These are phyloP conservation scores for Casaregolazyma lundiana DNA, from an alignment of 1,139 yeast species.

Conservation along the genomic window DNA sequence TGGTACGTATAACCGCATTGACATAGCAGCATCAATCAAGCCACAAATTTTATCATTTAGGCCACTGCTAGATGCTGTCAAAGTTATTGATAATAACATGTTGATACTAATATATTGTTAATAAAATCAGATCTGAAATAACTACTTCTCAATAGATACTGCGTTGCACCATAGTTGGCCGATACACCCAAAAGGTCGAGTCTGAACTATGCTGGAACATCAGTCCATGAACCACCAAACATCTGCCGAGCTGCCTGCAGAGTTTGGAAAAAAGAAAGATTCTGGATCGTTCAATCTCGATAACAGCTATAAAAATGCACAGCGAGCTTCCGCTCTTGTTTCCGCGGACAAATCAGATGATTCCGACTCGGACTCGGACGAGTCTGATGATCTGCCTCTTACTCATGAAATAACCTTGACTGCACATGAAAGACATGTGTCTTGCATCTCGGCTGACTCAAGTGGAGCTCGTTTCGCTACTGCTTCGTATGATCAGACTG, in stretches of 20 bases:
- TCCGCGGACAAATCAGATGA: slow-evolving; percentile 14
- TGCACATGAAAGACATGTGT: slow-evolving; percentile 27
- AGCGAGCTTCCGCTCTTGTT: background rate
- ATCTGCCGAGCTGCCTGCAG: slow-evolving; percentile 13
- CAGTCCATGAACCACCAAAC: background rate
- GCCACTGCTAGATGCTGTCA: too few species aligned
- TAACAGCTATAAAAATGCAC: slow-evolving; percentile 12
- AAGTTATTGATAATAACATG: too few species aligned
- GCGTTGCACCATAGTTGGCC: too few species aligned
- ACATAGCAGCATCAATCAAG: too few species aligned
- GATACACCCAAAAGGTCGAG: too few species aligned
- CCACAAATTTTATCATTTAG: too few species aligned
- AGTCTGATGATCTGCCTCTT: slow-evolving; percentile 28
- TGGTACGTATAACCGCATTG: too few species aligned
- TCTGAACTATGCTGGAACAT: too few species aligned
- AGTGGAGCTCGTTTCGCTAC: slow-evolving; percentile 32
- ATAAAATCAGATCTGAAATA: too few species aligned
- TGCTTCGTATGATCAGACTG: slow-evolving; percentile 30
- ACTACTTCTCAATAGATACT: too few species aligned
- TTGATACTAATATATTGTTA: too few species aligned
- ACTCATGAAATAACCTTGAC: slow-evolving; percentile 31
- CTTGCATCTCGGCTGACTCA: slow-evolving; percentile 30
- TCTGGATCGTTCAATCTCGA: slow-evolving; percentile 3
- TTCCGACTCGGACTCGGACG: slow-evolving; percentile 26
- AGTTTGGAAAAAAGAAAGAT: slow-evolving; percentile 18